A percentile compares a stretch with the other conserved stretches of the same genome.
Evolutionary conservation across 352 stramenopile species (phyloP).

Genomic region (Globisporangium iwayamae): DNA sequence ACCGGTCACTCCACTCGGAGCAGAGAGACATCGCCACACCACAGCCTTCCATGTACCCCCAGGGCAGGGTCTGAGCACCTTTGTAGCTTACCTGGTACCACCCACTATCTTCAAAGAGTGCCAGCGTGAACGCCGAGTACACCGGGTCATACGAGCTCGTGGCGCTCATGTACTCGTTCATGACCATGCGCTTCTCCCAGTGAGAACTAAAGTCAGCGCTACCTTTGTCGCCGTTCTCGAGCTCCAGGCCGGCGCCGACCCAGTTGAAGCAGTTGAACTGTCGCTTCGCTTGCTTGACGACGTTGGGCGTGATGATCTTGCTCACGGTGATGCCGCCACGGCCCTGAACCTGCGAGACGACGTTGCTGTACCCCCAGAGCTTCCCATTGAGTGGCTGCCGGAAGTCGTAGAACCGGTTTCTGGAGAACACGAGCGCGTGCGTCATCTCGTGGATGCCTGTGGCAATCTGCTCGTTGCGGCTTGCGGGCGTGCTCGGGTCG

Average conservation of each 20-base stretch:
- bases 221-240: slow-evolving; percentile 70
- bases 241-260: slow-evolving; percentile 51
- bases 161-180: slow-evolving; percentile 86
- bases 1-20: slow-evolving; percentile 65
- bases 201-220: slow-evolving; percentile 65
- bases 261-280: slow-evolving; percentile 78
- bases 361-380: slow-evolving; percentile 61
- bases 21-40: slow-evolving; percentile 53
- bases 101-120: slow-evolving; percentile 77
- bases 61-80: slow-evolving; percentile 53
- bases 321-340: slow-evolving; percentile 51
- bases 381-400: slow-evolving; percentile 55
- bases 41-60: slow-evolving; percentile 76
- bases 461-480: slow-evolving; percentile 56
- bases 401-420: slow-evolving; percentile 54
- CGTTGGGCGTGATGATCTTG: slow-evolving; percentile 73
- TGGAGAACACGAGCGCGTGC: slow-evolving; percentile 76
- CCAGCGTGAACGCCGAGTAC: slow-evolving; percentile 67
- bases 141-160: slow-evolving; percentile 73
- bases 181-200: slow-evolving; percentile 80
- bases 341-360: slow-evolving; percentile 43
- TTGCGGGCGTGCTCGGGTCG: slow-evolving; percentile 41
- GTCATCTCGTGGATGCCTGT: slow-evolving; percentile 83
- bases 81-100: slow-evolving; percentile 78
- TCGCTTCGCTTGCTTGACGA: slow-evolving; percentile 61